Conservation (phyloP, 225 moss, liverwort and hornwort species). For the Sphagnum contortum region DNA sequence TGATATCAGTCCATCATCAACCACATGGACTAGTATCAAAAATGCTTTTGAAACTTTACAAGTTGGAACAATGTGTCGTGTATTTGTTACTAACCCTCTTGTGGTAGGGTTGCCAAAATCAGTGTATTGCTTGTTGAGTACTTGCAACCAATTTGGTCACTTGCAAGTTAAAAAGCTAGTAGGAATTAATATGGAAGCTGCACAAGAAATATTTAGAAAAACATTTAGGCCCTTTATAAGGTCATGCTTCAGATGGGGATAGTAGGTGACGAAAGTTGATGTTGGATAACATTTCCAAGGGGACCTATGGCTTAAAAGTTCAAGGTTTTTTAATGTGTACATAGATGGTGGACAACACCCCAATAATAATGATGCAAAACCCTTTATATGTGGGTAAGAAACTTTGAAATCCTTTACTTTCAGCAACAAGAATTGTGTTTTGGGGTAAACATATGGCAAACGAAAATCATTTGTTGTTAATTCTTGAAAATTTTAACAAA, state of each 20-base stretch:
- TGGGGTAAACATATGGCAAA: too few species aligned
- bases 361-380: too few species aligned
- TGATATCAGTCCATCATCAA: not conserved
- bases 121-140: not conserved
- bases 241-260: conserved; percentile 1
- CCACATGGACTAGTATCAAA: not conserved
- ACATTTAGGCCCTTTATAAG: not conserved
- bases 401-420: too few species aligned
- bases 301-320: too few species aligned
- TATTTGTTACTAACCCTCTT: not conserved
- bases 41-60: not conserved
- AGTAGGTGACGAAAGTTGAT: not conserved
- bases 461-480: too few species aligned
- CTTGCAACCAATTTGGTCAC: not conserved
- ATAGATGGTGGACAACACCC: not conserved
- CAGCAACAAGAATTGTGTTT: too few species aligned
- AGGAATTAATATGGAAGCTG: not conserved
- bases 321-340: not conserved
- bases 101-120: not conserved
- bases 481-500: too few species aligned
- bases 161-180: not conserved
- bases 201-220: not conserved
- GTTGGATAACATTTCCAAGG: not conserved
- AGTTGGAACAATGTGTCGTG: not conserved
- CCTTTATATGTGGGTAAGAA: too few species aligned